phyloP scores from a whole-genome alignment of 2,329 filamentous ascomycete genomes.

The Lachnellula occidentalis region DNA sequence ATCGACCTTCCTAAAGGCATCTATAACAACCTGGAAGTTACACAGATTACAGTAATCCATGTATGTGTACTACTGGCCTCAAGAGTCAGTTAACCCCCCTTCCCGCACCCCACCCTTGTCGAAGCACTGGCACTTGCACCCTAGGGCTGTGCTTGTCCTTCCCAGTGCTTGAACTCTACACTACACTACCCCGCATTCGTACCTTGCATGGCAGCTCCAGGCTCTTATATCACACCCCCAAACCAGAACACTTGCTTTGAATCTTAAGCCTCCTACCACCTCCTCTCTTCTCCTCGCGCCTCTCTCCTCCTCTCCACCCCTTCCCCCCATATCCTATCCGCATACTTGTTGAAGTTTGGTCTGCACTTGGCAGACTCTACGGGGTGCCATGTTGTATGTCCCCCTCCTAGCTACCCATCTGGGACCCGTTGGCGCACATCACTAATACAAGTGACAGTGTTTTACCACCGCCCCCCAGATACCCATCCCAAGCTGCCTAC shows the following conservation, averaged over 20 bases:
- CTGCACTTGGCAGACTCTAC: conserved; percentile 15
- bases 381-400: conserved; percentile 28
- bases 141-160: no score
- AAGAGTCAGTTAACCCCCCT: neutral
- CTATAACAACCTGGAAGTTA: no score
- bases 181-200: conserved; percentile 1
- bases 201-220: conserved; percentile 1
- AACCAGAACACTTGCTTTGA: neutral
- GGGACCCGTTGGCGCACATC: conserved; percentile 4
- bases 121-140: neutral
- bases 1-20: no score
- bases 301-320: neutral
- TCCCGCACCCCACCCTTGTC: neutral
- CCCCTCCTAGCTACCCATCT: neutral
- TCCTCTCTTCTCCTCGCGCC: neutral
- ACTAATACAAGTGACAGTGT: conserved; percentile 45
- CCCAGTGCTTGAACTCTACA: conserved; percentile 1
- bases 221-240: neutral
- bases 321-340: conserved; percentile 22
- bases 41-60: no score
- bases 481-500: conserved; percentile 67
- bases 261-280: neutral
- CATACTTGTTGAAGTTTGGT: conserved; percentile 39
- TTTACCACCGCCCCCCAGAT: conserved; percentile 77
- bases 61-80: neutral